A percentile compares a stretch with the other conserved stretches of the same genome.
Conservation (phyloP, 1,284 basidiomycete species). For the Exobasidium cylindrosporum region DNA sequence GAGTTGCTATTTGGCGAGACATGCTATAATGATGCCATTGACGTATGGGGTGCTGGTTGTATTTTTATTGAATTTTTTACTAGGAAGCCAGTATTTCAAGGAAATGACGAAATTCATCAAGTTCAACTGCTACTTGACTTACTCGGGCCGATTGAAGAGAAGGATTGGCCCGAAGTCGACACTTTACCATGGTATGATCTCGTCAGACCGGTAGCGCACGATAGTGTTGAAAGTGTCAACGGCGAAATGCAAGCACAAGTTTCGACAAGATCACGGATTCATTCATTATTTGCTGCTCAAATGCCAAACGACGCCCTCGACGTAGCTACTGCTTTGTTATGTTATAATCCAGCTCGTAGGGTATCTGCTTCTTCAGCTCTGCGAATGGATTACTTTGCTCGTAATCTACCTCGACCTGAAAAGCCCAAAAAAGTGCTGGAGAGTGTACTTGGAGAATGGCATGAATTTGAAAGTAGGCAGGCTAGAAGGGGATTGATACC, state of each 20-base stretch:
- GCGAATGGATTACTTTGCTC: constrained; percentile 73
- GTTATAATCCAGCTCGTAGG: constrained; percentile 78
- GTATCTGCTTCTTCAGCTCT: constrained; percentile 77
- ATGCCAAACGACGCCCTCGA: constrained; percentile 66
- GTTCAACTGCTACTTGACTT: constrained; percentile 86
- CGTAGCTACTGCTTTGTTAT: constrained; percentile 74
- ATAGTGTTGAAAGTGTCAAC: background rate
- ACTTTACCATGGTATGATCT: constrained; percentile 96
- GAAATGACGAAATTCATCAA: constrained; percentile 94
- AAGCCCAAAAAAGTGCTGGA: constrained; percentile 62
- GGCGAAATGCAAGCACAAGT: background rate
- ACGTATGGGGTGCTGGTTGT: constrained; percentile 99
- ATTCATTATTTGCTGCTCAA: background rate
- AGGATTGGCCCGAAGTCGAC: constrained; percentile 76
- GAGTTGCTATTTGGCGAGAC: constrained; percentile 94
- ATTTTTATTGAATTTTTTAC: constrained; percentile 98
- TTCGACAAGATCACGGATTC: background rate
- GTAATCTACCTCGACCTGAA: constrained; percentile 71
- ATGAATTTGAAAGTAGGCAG: constrained; percentile 69
- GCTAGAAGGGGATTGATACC: constrained; percentile 22
- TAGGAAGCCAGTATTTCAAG: constrained; percentile 90
- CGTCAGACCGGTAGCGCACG: constrained; percentile 71
- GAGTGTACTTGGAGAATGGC: constrained; percentile 86
- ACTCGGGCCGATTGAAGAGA: constrained; percentile 73
- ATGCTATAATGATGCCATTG: constrained; percentile 95